Conservation (phyloP, 768 basidiomycete genomes). For the Mycena olivaceomarginata region DNA sequence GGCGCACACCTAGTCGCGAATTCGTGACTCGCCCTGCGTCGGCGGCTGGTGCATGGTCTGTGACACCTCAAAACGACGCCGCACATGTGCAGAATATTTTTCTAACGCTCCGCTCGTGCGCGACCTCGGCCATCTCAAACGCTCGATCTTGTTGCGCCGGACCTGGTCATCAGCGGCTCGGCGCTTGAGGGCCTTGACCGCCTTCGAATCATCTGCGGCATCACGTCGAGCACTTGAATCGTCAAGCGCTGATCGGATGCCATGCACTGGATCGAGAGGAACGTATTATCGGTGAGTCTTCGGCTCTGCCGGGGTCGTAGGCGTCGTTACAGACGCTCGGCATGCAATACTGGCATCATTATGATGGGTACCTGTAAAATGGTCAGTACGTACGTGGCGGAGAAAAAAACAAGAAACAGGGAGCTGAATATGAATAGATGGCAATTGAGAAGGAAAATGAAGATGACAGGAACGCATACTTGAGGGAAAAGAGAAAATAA, state of each 20-base stretch:
- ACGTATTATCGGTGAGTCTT: constrained; percentile 34
- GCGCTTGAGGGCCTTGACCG: no score
- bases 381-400: constrained; percentile 9
- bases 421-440: constrained; percentile 1
- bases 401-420: constrained; percentile 6
- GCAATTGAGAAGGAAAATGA: neutral
- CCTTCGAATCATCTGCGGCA: no score
- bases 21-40: constrained; percentile 4
- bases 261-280: no score
- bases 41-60: constrained; percentile 9
- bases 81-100: no score
- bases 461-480: constrained; percentile 1
- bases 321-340: constrained; percentile 3
- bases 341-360: constrained; percentile 3
- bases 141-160: no score
- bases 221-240: constrained; percentile 39
- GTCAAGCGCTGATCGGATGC: neutral
- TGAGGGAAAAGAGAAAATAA: constrained; percentile 8
- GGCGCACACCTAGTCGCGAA: constrained; percentile 12
- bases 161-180: no score
- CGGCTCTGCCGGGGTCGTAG: neutral
- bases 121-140: no score
- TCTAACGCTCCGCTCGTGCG: no score
- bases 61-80: neutral
- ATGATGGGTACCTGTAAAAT: constrained; percentile 15